Evolutionary conservation across 805 yeast species (phyloP), one percentile per base, ranked within the genome.

Genomic region (Saccharomyces cerevisiae): DNA sequence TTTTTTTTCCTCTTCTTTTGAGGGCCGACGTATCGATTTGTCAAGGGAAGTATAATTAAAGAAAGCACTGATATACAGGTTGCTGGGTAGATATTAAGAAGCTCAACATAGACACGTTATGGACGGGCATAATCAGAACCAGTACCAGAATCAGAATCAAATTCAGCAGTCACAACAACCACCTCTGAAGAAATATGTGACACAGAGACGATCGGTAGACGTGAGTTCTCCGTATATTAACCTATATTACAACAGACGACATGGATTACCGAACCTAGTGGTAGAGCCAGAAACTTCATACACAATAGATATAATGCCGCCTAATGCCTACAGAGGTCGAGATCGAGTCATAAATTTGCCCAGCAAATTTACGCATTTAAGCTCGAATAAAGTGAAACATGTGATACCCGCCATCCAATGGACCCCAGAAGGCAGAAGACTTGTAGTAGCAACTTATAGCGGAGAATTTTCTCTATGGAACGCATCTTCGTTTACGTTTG

Each of bases 401-500:
- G 88, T 96, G 2, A 89, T 91, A 51, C 87, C 89, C 62, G 84
- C 91, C 1, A 84, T 89, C n/a, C 82, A 80, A 67, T 92, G 97
- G 96, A 94, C 99, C 0, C 98, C 98, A 0, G 97, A 90, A 61
- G 98, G 97, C 0, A 77, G 97, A 61, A 75, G 99, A 61, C 74
- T 94, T 51, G 76, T 94, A 28, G 96, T 95, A 5, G 96, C 96
- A 0, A 82, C 92, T 29, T 89, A 87, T 72, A 82, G 89, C 54
- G 99, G 99, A 46, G 99, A 94, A 68, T 91, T 94, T 71, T 91
- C 98, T 11, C 75, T 94, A 48, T 94, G 98, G 98, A 90, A 91
- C 69, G 97, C 98, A 10, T 81, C 87, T 77, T 85, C 96, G 9
- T 94, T 92, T 72, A 89, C 89, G 67, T 90, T 94, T 67, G 99